A percentile compares a stretch with the other conserved stretches of the same genome.
phyloP scores from a whole-genome alignment of 225 moss, liverwort and hornwort genomes.

The Polytrichum commune region DNA sequence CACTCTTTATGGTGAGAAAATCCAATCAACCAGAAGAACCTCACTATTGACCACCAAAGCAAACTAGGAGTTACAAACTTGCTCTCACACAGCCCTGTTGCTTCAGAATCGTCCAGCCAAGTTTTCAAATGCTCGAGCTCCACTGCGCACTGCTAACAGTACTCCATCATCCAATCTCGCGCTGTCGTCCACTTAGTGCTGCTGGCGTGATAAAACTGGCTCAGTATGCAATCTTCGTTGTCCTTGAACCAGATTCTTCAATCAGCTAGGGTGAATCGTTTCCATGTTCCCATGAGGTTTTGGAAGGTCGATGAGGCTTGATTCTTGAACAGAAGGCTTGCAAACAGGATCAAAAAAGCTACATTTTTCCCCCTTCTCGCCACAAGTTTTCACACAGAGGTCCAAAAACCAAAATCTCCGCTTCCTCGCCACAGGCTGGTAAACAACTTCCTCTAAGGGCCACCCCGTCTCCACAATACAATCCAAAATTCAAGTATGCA shows the following conservation, averaged over 20 bases:
- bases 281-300: constrained; percentile 27
- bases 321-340: constrained; percentile 35
- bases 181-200: not conserved
- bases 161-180: constrained; percentile 36
- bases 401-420: constrained; percentile 50
- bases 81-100: constrained; percentile 36
- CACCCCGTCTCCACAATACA: constrained; percentile 27
- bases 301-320: constrained; percentile 24
- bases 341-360: constrained; percentile 23
- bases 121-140: constrained; percentile 29
- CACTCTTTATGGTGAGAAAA: constrained; percentile 64
- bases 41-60: constrained; percentile 56
- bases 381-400: constrained; percentile 35
- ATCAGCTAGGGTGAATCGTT: constrained; percentile 27
- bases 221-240: constrained; percentile 25
- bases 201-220: constrained; percentile 32
- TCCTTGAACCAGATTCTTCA: constrained; percentile 38
- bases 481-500: constrained; percentile 39
- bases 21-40: constrained; percentile 65
- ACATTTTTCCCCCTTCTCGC: constrained; percentile 26
- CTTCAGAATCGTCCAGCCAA: constrained; percentile 40
- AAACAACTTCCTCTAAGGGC: constrained; percentile 36
- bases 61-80: constrained; percentile 42
- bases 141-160: constrained; percentile 31
- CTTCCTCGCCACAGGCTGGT: constrained; percentile 36